These are phyloP conservation scores for Hamigera avellanea DNA, from an alignment of 495 filamentous ascomycete genomes.

Conservation along the genomic window DNA sequence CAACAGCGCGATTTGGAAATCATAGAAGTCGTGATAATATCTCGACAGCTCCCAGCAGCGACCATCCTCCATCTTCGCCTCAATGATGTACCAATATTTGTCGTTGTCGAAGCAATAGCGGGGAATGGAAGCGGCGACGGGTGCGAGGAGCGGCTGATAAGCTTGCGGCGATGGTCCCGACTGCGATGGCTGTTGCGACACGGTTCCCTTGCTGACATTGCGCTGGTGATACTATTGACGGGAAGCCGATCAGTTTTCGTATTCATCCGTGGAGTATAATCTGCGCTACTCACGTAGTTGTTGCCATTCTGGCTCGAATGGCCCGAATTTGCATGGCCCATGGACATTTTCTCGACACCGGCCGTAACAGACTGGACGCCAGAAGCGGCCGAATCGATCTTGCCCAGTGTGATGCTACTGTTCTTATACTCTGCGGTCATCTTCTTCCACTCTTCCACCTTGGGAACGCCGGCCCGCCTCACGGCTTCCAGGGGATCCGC, in stretches of 20 bases:
- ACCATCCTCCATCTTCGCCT: slow-evolving; percentile 83
- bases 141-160: slow-evolving; percentile 34
- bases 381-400: slow-evolving; percentile 52
- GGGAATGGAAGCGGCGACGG: slow-evolving; percentile 74
- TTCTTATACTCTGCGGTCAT: slow-evolving; percentile 99
- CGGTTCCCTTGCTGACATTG: slow-evolving; percentile 31
- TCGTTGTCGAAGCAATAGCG: slow-evolving; percentile 94
- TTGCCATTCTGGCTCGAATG: slow-evolving; percentile 34
- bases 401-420: slow-evolving; percentile 90
- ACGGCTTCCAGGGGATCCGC: slow-evolving; percentile 79
- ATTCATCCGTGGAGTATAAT: too few relatives aligned
- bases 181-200: slow-evolving; percentile 15
- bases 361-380: slow-evolving; percentile 44
- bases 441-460: slow-evolving; percentile 99
- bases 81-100: slow-evolving; percentile 98
- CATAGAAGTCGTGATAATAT: slow-evolving; percentile 97
- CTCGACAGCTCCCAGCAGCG: slow-evolving; percentile 84
- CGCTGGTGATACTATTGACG: slow-evolving; percentile 32
- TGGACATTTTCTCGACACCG: slow-evolving; percentile 70
- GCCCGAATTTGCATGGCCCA: slow-evolving; percentile 32
- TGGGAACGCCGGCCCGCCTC: slow-evolving; percentile 81
- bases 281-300: slow-evolving; percentile 30
- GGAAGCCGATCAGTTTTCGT: background rate
- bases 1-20: slow-evolving; percentile 91
- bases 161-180: slow-evolving; percentile 16